A percentile compares a stretch with the other conserved stretches of the same genome.
phyloP scores from a whole-genome alignment of 306 rosid genomes.

The Casuarina glauca region DNA sequence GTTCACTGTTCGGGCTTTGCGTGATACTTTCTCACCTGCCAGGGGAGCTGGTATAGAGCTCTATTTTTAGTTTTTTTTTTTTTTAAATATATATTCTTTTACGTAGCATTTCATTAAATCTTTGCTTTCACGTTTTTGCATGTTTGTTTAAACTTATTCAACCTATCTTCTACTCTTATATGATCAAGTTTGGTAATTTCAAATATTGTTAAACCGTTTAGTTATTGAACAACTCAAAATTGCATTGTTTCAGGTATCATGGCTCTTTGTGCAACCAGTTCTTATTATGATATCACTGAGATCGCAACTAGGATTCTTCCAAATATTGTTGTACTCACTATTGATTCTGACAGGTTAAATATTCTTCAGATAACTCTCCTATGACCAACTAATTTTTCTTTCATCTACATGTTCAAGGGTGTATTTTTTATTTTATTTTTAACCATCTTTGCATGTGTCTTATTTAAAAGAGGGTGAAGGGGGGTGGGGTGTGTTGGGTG shows the following conservation, averaged over 20 bases:
- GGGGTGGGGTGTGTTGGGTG: no score
- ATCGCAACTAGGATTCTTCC: constrained; percentile 97
- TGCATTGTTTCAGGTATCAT: constrained; percentile 71
- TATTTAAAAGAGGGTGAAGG: background rate
- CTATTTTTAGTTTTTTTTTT: constrained; percentile 3
- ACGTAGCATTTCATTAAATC: constrained; percentile 1
- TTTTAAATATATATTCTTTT: background rate
- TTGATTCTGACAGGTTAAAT: constrained; percentile 89
- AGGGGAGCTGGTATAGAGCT: constrained; percentile 88
- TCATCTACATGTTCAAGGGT: background rate
- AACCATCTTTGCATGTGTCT: background rate
- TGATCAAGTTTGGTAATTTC: constrained; percentile 16
- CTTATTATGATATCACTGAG: constrained; percentile 87
- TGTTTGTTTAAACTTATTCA: background rate
- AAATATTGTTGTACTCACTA: constrained; percentile 80
- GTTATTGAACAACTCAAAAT: constrained; percentile 8
- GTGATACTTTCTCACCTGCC: constrained; percentile 95
- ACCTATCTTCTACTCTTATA: constrained; percentile 10
- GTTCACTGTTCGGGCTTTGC: constrained; percentile 97
- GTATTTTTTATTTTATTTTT: constrained; percentile 4
- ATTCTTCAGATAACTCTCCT: constrained; percentile 1
- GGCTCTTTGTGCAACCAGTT: constrained; percentile 97
- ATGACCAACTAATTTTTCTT: background rate
- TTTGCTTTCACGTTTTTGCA: background rate
- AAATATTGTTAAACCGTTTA: constrained; percentile 8